Percentiles rank a stretch among this genome's conserved stretches.
Conservation (phyloP, 116 monocot species). For the Posidonia oceanica region DNA sequence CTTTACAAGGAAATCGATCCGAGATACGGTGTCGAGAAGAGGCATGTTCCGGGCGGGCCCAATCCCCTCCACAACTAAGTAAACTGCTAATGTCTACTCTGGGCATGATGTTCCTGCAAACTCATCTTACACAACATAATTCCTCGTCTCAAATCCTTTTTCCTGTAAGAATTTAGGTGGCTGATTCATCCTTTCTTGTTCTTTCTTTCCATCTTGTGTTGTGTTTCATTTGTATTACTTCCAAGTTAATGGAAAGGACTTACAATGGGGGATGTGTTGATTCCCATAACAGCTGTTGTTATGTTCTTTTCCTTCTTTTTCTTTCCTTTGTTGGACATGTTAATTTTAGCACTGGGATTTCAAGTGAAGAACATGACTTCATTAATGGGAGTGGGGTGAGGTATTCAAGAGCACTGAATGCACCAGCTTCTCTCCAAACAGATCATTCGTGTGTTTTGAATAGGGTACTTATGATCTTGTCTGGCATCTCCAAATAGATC, state of each 20-base stretch:
- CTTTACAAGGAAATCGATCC: conserved; percentile 15
- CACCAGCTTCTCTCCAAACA: neutral
- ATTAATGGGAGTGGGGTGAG: conserved; percentile 10
- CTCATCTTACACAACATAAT: neutral
- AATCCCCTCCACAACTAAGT: conserved; percentile 37
- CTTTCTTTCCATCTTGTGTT: conserved; percentile 31
- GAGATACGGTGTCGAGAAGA: conserved; percentile 25
- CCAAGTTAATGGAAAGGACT: conserved; percentile 22
- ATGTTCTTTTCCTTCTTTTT: neutral
- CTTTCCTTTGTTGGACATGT: neutral
- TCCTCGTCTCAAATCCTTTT: neutral
- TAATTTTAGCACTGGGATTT: neutral
- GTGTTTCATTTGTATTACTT: neutral
- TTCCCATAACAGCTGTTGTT: neutral
- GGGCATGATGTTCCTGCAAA: too few species aligned
- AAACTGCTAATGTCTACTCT: neutral
- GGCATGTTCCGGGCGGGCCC: conserved; percentile 34
- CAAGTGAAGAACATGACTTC: conserved; percentile 21
- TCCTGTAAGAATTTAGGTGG: neutral
- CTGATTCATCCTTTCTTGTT: conserved; percentile 36
- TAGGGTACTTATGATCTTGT: neutral
- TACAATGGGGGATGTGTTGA: conserved; percentile 40
- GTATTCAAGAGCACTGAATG: neutral
- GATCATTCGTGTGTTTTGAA: neutral
- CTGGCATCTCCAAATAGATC: neutral